Percentiles rank a stretch among this genome's conserved stretches.
These are phyloP conservation scores for Coccomyxa subellipsoidea DNA, from an alignment of 163 green algal genomes.

Conservation along the genomic window DNA sequence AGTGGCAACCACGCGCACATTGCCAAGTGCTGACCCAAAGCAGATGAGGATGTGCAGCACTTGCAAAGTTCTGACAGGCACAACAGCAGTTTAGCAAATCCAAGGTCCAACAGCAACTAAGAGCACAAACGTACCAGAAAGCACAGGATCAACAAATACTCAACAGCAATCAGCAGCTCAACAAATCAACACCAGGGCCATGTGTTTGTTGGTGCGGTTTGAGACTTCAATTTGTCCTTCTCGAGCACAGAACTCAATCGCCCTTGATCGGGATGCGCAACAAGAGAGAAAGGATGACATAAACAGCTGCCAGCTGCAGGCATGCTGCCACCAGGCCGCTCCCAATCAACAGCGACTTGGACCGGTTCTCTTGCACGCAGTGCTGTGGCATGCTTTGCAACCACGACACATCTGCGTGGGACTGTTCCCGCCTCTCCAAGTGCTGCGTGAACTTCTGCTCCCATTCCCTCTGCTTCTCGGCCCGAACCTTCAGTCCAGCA, in stretches of 20 bases:
- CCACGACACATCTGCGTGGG: not conserved
- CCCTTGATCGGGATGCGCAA: constrained; percentile 4
- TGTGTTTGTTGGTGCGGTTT: too few relatives aligned
- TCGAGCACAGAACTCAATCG: not conserved
- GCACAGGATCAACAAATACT: too few relatives aligned
- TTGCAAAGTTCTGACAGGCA: too few relatives aligned
- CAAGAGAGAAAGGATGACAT: not conserved
- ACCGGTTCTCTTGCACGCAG: not conserved
- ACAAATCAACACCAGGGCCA: too few relatives aligned
- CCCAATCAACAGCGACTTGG: not conserved
- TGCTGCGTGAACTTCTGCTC: not conserved
- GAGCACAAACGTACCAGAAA: too few relatives aligned
- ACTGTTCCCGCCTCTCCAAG: not conserved
- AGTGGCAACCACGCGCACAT: too few relatives aligned
- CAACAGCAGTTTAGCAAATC: too few relatives aligned
- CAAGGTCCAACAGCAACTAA: too few relatives aligned
- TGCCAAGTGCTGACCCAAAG: too few relatives aligned
- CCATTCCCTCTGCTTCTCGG: constrained; percentile 1
- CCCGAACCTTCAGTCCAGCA: not conserved
- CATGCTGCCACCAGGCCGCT: not conserved
- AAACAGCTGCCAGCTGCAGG: not conserved
- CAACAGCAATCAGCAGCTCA: too few relatives aligned
- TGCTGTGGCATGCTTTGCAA: constrained; percentile 6
- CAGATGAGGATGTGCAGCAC: too few relatives aligned
- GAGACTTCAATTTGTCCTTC: too few relatives aligned